Evolutionary conservation across 768 basidiomycete genomes (phyloP).

Genomic region (Suillus cothurnatus): DNA sequence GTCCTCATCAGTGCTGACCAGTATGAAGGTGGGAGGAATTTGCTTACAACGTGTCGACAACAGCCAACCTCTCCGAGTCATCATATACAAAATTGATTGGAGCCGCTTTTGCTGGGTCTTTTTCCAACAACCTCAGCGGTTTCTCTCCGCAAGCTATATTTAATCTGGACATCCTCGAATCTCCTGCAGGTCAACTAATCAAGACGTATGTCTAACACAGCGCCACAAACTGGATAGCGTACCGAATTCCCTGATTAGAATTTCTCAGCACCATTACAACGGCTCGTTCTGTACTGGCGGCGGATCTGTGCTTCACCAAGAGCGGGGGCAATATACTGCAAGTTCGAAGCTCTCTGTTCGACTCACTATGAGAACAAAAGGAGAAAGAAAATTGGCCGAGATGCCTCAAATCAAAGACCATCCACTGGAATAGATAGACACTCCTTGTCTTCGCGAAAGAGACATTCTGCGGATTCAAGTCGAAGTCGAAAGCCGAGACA

Average conservation of each 20-base stretch:
- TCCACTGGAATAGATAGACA: too few relatives aligned
- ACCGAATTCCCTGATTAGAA: slow-evolving; percentile 21
- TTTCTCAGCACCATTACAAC: slow-evolving; percentile 50
- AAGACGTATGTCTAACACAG: slow-evolving; percentile 51
- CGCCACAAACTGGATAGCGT: slow-evolving; percentile 28
- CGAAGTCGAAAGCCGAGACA: too few relatives aligned
- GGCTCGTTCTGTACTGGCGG: slow-evolving; percentile 63
- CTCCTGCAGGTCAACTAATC: slow-evolving; percentile 50
- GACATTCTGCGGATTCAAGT: too few relatives aligned
- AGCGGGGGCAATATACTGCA: too few relatives aligned
- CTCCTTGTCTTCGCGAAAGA: too few relatives aligned
- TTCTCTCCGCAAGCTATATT: slow-evolving; percentile 69
- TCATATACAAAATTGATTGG: slow-evolving; percentile 51
- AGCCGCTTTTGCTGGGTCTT: slow-evolving; percentile 51
- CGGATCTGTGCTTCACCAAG: slow-evolving; percentile 57
- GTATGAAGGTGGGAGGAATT: slow-evolving; percentile 53
- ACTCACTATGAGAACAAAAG: too few relatives aligned
- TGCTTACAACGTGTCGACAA: slow-evolving; percentile 49
- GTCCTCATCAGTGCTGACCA: slow-evolving; percentile 1
- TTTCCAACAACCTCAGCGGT: slow-evolving; percentile 40
- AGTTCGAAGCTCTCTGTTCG: too few relatives aligned
- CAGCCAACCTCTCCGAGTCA: slow-evolving; percentile 37
- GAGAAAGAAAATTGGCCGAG: too few relatives aligned
- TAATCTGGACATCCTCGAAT: slow-evolving; percentile 49
- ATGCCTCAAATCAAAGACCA: too few relatives aligned